Evolutionary conservation across 768 basidiomycete genomes (phyloP), one percentile per base, ranked within the genome.

Genomic region (Fomitopsis serialis): DNA sequence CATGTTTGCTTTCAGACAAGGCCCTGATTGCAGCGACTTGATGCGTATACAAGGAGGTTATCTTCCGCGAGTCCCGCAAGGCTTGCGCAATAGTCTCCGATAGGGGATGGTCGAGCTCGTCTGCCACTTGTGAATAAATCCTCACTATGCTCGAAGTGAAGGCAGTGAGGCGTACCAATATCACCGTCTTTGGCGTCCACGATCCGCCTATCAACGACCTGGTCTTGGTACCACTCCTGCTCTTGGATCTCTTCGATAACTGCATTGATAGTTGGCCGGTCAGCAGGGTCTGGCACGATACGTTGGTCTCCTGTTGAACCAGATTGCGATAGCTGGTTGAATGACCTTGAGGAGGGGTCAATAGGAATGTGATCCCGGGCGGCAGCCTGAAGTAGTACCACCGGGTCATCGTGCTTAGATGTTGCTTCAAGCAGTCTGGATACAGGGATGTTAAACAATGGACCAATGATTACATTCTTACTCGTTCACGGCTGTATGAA

Each of bases 11-110:
- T 48, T 65, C 61, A 13, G 72, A 68, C 10, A 92, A 72, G 0
- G 82, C 77, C 57, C 81, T 77, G 56, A 95, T 85, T 2, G 92
- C 89, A 23, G 73, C 72, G 11, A 81, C 80, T 69, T 95, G 92
- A 52, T 85, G 82, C 51, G 66, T 63, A 58, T 92, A 96, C 17
- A 94, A 64, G 1, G 76, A 70, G 2, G 66, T 67, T 37, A 94
- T 90, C 34, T 78, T 80, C 54, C 85, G 75, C 0, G 85, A 76
- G 19, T 74, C 68, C 44, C 67, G 61, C 19, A 94, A 66, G 0
- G 89, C 87, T 45, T 76, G 67, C 22, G 59, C 55, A 45, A 93
- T 79, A 1, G 72, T 66, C 2, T 72, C 63, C 0, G 90, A 89
- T 11, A 93, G 69, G 1, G 82, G 77, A 2, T 75, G 71, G 34